Percentiles rank a stretch among this genome's conserved stretches.
Evolutionary conservation across 768 basidiomycete genomes (phyloP).

Genomic region (Mycena leptocephala): DNA sequence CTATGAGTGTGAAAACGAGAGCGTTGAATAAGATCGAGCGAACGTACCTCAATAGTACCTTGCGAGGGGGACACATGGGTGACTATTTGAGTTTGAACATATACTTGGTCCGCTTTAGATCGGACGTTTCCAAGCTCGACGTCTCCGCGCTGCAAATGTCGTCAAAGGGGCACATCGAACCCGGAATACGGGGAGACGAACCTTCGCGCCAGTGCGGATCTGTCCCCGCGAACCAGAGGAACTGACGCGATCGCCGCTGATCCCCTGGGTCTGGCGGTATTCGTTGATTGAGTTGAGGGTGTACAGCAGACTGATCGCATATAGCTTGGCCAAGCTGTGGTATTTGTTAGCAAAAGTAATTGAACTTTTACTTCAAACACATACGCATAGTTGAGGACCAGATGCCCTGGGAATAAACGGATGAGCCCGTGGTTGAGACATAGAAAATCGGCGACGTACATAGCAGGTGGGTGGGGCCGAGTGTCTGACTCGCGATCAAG

Average conservation of each 20-base stretch:
- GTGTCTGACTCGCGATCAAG: constrained; percentile 28
- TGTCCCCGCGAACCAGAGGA: constrained; percentile 28
- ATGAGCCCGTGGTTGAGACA: not conserved
- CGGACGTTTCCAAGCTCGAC: constrained; percentile 27
- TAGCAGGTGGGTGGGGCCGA: constrained; percentile 3
- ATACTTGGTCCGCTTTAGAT: constrained; percentile 13
- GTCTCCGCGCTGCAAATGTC: not conserved
- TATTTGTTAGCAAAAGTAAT: not conserved
- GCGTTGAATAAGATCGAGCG: too few species aligned
- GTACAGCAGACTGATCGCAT: constrained; percentile 26
- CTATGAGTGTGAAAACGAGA: not conserved
- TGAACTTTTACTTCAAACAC: not conserved
- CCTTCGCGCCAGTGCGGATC: not conserved
- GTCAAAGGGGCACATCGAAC: not conserved
- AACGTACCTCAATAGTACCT: constrained; percentile 24
- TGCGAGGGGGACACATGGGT: constrained; percentile 32
- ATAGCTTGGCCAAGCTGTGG: constrained; percentile 22
- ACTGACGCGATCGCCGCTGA: constrained; percentile 20
- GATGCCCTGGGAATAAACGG: constrained; percentile 17
- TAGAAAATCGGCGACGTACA: constrained; percentile 1
- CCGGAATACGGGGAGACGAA: not conserved
- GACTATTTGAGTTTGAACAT: constrained; percentile 28
- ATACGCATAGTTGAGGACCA: constrained; percentile 29
- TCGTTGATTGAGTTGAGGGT: constrained; percentile 32
- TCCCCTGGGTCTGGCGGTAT: constrained; percentile 12